Conservation (phyloP, 768 basidiomycete species). For the Calocybe gangraenosa region DNA sequence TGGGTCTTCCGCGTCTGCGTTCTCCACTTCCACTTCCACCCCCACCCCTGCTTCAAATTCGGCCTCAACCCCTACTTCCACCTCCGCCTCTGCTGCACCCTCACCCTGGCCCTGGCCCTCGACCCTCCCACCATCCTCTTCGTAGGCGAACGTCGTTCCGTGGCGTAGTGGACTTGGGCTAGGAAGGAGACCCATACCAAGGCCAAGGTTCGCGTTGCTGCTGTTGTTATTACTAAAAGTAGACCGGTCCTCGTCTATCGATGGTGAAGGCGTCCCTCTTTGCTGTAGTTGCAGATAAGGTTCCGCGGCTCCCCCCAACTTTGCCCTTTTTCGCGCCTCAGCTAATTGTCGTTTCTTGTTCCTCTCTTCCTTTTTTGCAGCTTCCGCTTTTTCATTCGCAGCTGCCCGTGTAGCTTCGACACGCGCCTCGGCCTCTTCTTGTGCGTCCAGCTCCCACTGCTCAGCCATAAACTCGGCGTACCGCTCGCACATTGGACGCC, state of each 20-base stretch:
- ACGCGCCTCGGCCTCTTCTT: conserved; percentile 69
- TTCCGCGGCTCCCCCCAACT: conserved; percentile 29
- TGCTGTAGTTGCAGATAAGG: conserved; percentile 14
- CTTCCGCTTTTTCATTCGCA: conserved; percentile 36
- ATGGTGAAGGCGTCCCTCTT: conserved; percentile 4
- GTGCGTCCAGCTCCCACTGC: conserved; percentile 72
- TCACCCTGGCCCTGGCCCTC: conserved; percentile 18
- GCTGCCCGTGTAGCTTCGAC: conserved; percentile 36
- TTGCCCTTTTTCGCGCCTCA: conserved; percentile 47
- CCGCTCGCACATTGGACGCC: conserved; percentile 81
- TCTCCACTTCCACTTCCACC: conserved; percentile 25
- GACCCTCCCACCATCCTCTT: too few relatives aligned
- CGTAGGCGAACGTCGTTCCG: conserved; percentile 35
- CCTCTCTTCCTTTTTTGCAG: conserved; percentile 46
- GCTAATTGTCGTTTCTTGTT: conserved; percentile 48
- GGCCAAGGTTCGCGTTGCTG: conserved; percentile 1
- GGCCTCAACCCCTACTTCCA: too few relatives aligned
- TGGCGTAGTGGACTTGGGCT: conserved; percentile 44
- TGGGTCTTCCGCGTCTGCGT: conserved; percentile 33
- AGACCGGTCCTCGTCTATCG: conserved; percentile 19
- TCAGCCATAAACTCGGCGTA: conserved; percentile 84
- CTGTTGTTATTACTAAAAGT: background rate
- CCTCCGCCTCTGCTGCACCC: conserved; percentile 27
- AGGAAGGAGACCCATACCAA: too few relatives aligned
- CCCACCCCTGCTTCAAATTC: conserved; percentile 1